Evolutionary conservation across 495 filamentous ascomycete genomes (phyloP).

Genomic region (Lophium mytilinum): DNA sequence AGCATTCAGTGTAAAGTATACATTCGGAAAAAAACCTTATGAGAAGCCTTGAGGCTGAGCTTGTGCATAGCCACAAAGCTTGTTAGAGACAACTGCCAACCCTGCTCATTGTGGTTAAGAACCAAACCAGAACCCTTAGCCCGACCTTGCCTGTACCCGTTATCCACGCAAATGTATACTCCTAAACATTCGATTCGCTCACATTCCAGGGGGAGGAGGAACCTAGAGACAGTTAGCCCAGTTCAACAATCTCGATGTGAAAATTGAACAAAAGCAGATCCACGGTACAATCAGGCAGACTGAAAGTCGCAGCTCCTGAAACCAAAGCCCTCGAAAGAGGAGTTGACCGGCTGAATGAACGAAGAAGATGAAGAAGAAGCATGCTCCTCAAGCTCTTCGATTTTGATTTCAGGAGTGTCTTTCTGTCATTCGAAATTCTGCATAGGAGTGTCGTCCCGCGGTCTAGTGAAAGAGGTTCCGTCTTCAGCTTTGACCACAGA

Average conservation of each 20-base stretch:
- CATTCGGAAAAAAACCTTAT: not conserved
- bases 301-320: constrained; percentile 30
- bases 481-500: no score
- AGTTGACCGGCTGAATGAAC: no score
- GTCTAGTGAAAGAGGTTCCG: no score
- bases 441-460: no score
- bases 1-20: not conserved
- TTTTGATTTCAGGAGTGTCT: no score
- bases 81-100: not conserved
- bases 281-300: not conserved
- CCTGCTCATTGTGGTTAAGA: not conserved
- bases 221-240: constrained; percentile 18
- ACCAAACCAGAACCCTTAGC: not conserved
- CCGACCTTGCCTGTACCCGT: not conserved
- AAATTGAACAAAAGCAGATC: no score
- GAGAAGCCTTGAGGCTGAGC: not conserved
- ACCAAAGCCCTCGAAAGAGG: no score
- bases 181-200: not conserved
- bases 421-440: no score
- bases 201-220: constrained; percentile 32
- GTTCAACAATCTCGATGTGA: not conserved
- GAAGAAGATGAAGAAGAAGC: no score
- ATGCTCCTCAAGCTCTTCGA: no score
- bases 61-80: not conserved
- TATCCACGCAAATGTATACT: not conserved